These are phyloP conservation scores for Annulohypoxylon stygium DNA, from an alignment of 495 filamentous ascomycete genomes.

Conservation along the genomic window DNA sequence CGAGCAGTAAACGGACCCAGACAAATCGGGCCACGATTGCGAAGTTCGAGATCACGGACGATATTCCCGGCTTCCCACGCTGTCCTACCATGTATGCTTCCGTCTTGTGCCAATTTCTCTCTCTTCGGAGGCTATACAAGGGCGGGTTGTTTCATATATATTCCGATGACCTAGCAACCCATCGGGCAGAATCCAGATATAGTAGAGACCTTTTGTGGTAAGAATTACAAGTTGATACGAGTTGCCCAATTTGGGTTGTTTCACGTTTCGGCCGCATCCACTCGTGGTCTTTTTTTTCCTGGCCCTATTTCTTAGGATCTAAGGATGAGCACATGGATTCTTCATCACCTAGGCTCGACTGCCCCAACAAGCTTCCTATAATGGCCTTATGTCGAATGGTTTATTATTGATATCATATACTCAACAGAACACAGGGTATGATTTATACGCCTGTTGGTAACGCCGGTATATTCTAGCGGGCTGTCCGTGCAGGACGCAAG, in stretches of 20 bases:
- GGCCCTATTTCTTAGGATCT: background rate
- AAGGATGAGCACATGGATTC: slow-evolving; percentile 41
- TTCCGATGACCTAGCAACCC: slow-evolving; percentile 10
- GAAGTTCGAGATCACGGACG: slow-evolving; percentile 19
- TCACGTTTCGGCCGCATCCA: slow-evolving; percentile 35
- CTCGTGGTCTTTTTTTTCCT: background rate
- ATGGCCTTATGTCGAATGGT: slow-evolving; percentile 6
- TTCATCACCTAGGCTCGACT: background rate
- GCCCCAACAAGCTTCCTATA: background rate
- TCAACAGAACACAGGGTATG: background rate
- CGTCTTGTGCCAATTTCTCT: background rate
- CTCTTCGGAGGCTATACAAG: slow-evolving; percentile 14
- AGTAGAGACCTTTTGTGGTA: slow-evolving; percentile 16
- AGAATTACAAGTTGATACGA: slow-evolving; percentile 25
- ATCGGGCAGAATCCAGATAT: slow-evolving; percentile 20
- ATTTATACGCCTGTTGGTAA: background rate
- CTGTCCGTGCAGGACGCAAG: slow-evolving; percentile 8
- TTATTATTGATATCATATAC: background rate
- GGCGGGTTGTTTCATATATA: slow-evolving; percentile 27
- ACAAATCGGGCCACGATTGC: slow-evolving; percentile 1
- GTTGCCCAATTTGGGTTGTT: slow-evolving; percentile 38
- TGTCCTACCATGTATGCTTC: background rate
- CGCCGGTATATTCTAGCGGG: background rate
- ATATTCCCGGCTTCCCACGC: slow-evolving; percentile 19
- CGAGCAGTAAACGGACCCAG: background rate